phyloP scores from a whole-genome alignment of 225 moss, liverwort and hornwort genomes.

The Straminergon stramineum region DNA sequence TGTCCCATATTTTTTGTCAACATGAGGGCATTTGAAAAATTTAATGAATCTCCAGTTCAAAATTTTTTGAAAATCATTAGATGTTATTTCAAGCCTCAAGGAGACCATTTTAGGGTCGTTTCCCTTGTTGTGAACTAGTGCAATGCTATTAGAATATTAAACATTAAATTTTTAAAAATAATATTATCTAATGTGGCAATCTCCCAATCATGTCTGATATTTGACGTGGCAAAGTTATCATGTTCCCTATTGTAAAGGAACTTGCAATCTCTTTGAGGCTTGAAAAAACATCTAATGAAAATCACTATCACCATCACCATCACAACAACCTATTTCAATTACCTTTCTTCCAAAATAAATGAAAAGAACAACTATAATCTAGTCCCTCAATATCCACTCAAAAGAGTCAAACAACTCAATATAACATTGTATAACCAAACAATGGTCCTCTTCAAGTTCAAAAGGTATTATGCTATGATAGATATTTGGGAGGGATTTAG shows the following conservation, averaged over 20 bases:
- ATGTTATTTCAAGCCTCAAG: too few species aligned
- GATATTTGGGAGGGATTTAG: rapidly evolving
- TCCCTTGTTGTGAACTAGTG: too few species aligned
- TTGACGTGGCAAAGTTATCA: too few species aligned
- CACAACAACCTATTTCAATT: neutral
- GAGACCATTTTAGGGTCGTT: too few species aligned
- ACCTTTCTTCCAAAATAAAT: neutral
- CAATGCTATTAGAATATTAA: too few species aligned
- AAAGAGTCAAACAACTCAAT: neutral
- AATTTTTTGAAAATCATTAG: neutral
- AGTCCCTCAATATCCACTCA: neutral
- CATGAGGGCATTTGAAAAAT: rapidly evolving
- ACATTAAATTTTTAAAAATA: too few species aligned
- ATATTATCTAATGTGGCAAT: too few species aligned
- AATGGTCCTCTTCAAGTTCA: rapidly evolving
- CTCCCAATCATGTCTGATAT: too few species aligned
- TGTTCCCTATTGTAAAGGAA: too few species aligned
- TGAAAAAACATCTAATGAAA: too few species aligned
- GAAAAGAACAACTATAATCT: rapidly evolving
- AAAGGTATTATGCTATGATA: neutral
- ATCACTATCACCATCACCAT: too few species aligned
- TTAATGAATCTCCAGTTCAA: neutral
- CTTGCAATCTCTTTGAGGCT: too few species aligned
- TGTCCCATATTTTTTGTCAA: neutral
- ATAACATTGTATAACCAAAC: neutral